Evolutionary conservation across 148 eudicot genomes (phyloP).

Genomic region (Vaccinium corymbosum): DNA sequence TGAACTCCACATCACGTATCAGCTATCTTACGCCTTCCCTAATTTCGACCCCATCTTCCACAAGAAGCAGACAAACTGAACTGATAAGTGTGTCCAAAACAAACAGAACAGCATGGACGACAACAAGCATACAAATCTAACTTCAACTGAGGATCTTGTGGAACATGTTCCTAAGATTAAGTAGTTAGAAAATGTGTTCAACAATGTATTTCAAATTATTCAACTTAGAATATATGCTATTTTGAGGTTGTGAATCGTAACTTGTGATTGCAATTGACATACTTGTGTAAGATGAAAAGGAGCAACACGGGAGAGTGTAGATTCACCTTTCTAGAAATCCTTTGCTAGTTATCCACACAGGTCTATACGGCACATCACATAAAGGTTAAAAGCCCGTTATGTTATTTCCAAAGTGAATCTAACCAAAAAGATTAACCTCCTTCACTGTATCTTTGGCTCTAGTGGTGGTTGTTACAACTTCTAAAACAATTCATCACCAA

Average conservation of each 20-base stretch:
- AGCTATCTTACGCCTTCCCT: neutral
- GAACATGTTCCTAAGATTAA: neutral
- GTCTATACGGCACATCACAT: neutral
- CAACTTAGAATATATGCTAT: neutral
- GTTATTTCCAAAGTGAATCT: neutral
- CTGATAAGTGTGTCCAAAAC: neutral
- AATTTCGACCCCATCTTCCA: neutral
- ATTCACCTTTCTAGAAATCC: neutral
- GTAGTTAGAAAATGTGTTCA: neutral
- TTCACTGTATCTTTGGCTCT: too few species aligned
- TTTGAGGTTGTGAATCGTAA: neutral
- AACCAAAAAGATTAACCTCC: neutral
- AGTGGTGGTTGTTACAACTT: neutral
- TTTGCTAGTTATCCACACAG: neutral
- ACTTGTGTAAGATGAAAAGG: neutral
- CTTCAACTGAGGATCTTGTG: neutral
- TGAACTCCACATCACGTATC: neutral
- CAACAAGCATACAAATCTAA: neutral
- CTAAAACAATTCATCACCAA: neutral
- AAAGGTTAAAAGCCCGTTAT: neutral
- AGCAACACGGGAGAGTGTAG: neutral
- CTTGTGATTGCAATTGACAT: neutral
- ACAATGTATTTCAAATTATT: neutral
- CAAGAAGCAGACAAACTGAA: neutral
- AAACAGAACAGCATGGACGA: neutral